Evolutionary conservation across 1,284 basidiomycete genomes (phyloP).

Genomic region (Sporisorium scitamineum): DNA sequence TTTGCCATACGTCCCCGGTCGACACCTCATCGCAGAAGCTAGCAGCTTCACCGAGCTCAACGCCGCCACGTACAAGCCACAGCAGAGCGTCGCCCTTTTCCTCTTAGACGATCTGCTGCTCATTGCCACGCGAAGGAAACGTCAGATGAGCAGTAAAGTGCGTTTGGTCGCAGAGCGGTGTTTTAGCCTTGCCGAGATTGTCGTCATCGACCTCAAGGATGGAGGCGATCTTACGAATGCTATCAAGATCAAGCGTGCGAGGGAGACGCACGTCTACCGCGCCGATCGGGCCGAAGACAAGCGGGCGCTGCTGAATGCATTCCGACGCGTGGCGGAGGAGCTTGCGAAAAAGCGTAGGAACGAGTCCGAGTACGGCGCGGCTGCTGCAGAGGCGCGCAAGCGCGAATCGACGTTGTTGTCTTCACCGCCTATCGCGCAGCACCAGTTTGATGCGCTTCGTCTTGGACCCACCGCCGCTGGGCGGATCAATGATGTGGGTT

Average conservation of each 20-base stretch:
- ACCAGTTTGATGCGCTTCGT: slow-evolving; percentile 9
- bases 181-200: slow-evolving; percentile 90
- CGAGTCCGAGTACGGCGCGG: slow-evolving; percentile 77
- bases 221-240: slow-evolving; percentile 91
- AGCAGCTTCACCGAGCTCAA: slow-evolving; percentile 87
- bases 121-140: slow-evolving; percentile 77
- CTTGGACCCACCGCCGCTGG: neutral
- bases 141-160: slow-evolving; percentile 72
- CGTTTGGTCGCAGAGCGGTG: slow-evolving; percentile 88
- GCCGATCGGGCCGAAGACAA: slow-evolving; percentile 86
- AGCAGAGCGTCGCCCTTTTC: slow-evolving; percentile 87
- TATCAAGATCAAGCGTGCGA: slow-evolving; percentile 91
- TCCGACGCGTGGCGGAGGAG: slow-evolving; percentile 92
- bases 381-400: slow-evolving; percentile 42
- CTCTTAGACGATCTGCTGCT: slow-evolving; percentile 91
- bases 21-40: slow-evolving; percentile 89
- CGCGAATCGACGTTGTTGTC: slow-evolving; percentile 43
- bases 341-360: slow-evolving; percentile 86
- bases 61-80: slow-evolving; percentile 92
- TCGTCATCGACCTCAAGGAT: slow-evolving; percentile 95
- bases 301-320: slow-evolving; percentile 83
- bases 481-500: slow-evolving; percentile 1
- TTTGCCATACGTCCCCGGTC: slow-evolving; percentile 86
- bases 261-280: slow-evolving; percentile 92
- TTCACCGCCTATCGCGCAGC: slow-evolving; percentile 21